A percentile compares a stretch with the other conserved stretches of the same genome.
These are phyloP conservation scores for Castanea crenata DNA, from an alignment of 306 rosid species.

Conservation along the genomic window DNA sequence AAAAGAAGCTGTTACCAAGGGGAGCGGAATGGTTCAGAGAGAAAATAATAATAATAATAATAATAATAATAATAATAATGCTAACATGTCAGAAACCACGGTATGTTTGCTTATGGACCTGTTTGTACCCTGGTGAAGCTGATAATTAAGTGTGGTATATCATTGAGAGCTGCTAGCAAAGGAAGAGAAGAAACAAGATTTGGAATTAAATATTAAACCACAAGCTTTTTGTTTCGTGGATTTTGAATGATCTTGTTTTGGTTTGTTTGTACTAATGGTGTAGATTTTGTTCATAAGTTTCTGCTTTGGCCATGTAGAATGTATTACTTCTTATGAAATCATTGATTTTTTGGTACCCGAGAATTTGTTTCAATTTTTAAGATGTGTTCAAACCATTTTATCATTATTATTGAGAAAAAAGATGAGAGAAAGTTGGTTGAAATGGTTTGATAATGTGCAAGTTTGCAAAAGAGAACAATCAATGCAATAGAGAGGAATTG, in stretches of 20 bases:
- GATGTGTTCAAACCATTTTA: not conserved
- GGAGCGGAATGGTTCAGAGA: not conserved
- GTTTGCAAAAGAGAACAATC: too few relatives aligned
- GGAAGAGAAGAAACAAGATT: not conserved
- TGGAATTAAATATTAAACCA: not conserved
- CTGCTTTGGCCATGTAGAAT: not conserved
- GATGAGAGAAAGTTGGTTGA: too few relatives aligned
- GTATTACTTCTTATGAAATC: not conserved
- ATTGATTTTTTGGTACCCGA: not conserved
- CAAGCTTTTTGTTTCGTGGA: not conserved
- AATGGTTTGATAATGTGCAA: too few relatives aligned
- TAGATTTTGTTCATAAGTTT: not conserved
- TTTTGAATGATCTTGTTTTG: not conserved
- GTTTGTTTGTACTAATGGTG: not conserved
- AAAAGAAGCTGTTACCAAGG: slow-evolving; percentile 20
- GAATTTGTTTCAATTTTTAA: not conserved
- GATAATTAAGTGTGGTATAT: too few relatives aligned
- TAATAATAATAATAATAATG: too few relatives aligned
- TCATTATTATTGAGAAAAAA: too few relatives aligned
- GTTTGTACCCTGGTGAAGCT: slow-evolving; percentile 65
- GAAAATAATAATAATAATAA: not conserved
- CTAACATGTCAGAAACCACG: slow-evolving; percentile 52
- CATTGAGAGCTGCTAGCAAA: not conserved
- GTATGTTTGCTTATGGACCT: slow-evolving; percentile 82
- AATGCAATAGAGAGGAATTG: too few relatives aligned